Evolutionary conservation across 129 eudicot species (phyloP), one percentile per base, ranked within the genome.

Genomic region (Silybum marianum): DNA sequence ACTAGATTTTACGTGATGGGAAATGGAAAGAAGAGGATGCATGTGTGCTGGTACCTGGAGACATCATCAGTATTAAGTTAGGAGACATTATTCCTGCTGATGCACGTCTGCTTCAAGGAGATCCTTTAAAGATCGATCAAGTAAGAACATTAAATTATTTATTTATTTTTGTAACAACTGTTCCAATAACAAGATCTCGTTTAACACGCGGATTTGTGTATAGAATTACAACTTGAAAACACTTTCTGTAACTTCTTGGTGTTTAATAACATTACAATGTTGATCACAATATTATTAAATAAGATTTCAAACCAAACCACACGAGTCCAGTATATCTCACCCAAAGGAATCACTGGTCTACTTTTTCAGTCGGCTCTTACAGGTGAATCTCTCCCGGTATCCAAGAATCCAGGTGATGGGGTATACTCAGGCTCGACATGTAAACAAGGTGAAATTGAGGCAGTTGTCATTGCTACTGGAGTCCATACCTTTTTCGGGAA

Each of bases 1-100:
- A 21, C 40, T 81, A 88, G 91, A 68, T 88, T 79, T 79, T 88
- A 80, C 88, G 91, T 9, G 83, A 88, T 71, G 91, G 91, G 42
- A 88, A 88, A 88, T 88, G 91, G 91, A 72, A 76, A 13, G 91
- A 88, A 82, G 91, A 85, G 78, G 91, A 88, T 71, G 91, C 91
- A 51, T 66, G 81, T 39, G 82, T 88, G 40, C 87, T 88, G 36
- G 91, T 88, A 73, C 90, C 90, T 60, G 90, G 90, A 84, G 90
- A 87, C 46, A 84, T 87, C 48, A 82, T 87, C 44, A 87, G 90
- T 68, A 84, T 87, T 58, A 87, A 87, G 70, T 80, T 87, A 38
- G 90, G 90, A 25, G 90, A 87, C 75, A 88, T 88, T 42, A 88
- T 88, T 72, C 91, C 91, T 42, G 91, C 91, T 16, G 91, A 88